These are phyloP conservation scores for Rehmannia glutinosa DNA, from an alignment of 257 asterid species.

Conservation along the genomic window DNA sequence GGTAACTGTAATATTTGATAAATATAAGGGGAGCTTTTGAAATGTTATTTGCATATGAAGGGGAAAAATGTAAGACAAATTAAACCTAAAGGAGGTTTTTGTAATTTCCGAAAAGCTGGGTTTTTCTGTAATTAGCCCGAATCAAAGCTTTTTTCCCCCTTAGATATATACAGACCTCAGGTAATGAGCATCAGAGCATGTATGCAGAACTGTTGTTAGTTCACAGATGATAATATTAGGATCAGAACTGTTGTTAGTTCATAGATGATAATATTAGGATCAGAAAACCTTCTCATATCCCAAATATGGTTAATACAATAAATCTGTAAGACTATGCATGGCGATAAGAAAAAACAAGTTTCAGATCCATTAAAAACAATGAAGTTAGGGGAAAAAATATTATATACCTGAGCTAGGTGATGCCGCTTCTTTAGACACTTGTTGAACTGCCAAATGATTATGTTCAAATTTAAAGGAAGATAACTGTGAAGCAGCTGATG, in stretches of 20 bases:
- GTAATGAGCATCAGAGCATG: background rate
- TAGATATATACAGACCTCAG: background rate
- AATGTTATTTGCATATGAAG: too few relatives aligned
- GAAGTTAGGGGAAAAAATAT: background rate
- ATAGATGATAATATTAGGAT: too few relatives aligned
- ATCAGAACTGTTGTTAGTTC: too few relatives aligned
- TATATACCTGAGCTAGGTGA: conserved; percentile 67
- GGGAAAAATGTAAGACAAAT: too few relatives aligned
- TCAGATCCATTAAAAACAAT: background rate
- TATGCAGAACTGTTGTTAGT: too few relatives aligned
- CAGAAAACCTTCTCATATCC: background rate
- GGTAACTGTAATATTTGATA: too few relatives aligned
- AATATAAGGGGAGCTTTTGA: too few relatives aligned
- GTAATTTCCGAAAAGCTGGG: too few relatives aligned
- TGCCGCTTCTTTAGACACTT: conserved; percentile 38
- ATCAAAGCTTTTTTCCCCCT: too few relatives aligned
- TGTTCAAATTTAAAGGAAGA: conserved; percentile 35
- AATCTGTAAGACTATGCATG: background rate
- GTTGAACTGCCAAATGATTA: conserved; percentile 24
- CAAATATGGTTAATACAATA: background rate
- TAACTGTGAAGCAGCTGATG: conserved; percentile 40
- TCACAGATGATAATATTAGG: too few relatives aligned
- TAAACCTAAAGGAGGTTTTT: too few relatives aligned
- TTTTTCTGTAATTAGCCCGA: too few relatives aligned
- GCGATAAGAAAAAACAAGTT: background rate